A percentile compares a stretch with the other conserved stretches of the same genome.
phyloP scores from a whole-genome alignment of 2,329 filamentous ascomycete genomes.

The Hymenoscyphus albidus region DNA sequence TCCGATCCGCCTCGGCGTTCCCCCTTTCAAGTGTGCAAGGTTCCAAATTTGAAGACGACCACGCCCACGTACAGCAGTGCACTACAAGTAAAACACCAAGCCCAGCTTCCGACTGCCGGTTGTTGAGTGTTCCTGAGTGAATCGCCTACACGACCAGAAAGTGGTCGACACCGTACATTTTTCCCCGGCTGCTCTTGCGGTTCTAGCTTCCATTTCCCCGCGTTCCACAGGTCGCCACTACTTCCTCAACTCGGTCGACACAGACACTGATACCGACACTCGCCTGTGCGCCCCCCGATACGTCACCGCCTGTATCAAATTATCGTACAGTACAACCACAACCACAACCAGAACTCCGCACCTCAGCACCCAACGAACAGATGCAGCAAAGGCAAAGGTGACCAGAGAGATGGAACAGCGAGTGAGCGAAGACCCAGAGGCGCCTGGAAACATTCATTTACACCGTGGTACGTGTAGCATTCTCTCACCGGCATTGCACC shows the following conservation, averaged over 20 bases:
- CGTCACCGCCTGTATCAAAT: not conserved
- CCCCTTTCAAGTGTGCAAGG: not conserved
- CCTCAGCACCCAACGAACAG: not conserved
- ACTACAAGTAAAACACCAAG: too few relatives aligned
- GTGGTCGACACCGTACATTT: too few relatives aligned
- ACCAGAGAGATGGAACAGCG: constrained; percentile 2
- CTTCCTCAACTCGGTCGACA: too few relatives aligned
- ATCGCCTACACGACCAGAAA: too few relatives aligned
- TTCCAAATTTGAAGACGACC: not conserved
- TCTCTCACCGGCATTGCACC: not conserved
- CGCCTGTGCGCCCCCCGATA: too few relatives aligned
- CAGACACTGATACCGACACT: too few relatives aligned
- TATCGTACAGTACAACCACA: not conserved
- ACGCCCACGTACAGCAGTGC: too few relatives aligned
- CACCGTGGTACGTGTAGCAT: constrained; percentile 3
- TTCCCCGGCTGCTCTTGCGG: too few relatives aligned
- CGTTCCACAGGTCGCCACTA: too few relatives aligned
- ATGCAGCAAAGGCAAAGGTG: not conserved
- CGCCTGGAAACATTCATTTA: constrained; percentile 2
- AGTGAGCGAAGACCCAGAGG: not conserved
- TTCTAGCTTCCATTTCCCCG: too few relatives aligned
- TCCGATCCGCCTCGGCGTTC: not conserved
- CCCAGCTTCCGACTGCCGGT: too few relatives aligned
- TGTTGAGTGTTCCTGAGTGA: too few relatives aligned
- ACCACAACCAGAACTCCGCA: not conserved